Percentiles rank a stretch among this genome's conserved stretches.
Evolutionary conservation across 805 yeast species (phyloP).

Genomic region (Zygotorulaspora florentina): DNA sequence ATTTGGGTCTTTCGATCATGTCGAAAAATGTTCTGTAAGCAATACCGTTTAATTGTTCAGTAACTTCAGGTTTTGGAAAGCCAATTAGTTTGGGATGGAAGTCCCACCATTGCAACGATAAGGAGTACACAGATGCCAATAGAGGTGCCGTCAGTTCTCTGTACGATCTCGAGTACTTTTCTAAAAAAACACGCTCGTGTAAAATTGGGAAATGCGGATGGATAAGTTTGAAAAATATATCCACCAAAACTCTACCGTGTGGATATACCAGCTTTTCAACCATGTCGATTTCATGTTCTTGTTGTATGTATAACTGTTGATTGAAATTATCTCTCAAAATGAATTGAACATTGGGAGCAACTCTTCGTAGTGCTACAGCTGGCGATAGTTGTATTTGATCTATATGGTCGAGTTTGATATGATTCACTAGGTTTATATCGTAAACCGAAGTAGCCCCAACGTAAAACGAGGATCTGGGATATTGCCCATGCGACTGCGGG

Average conservation of each 20-base stretch:
- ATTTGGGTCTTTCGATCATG: slow-evolving; percentile 78
- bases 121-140: slow-evolving; percentile 81
- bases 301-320: slow-evolving; percentile 58
- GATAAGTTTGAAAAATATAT: slow-evolving; percentile 74
- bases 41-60: slow-evolving; percentile 60
- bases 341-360: slow-evolving; percentile 71
- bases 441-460: slow-evolving; percentile 86
- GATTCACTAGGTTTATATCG: slow-evolving; percentile 65
- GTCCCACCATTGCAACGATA: slow-evolving; percentile 95
- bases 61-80: slow-evolving; percentile 70
- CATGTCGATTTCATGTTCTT: slow-evolving; percentile 75
- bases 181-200: slow-evolving; percentile 87
- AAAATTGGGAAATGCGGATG: slow-evolving; percentile 91
- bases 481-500: slow-evolving; percentile 45
- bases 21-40: slow-evolving; percentile 65
- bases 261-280: slow-evolving; percentile 89
- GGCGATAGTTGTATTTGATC: slow-evolving; percentile 76
- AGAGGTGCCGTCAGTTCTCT: slow-evolving; percentile 89
- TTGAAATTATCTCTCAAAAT: slow-evolving; percentile 76
- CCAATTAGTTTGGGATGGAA: slow-evolving; percentile 62
- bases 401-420: slow-evolving; percentile 60
- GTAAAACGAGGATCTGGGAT: slow-evolving; percentile 83
- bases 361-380: slow-evolving; percentile 68
- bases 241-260: slow-evolving; percentile 76
- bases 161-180: slow-evolving; percentile 85